These are phyloP conservation scores for Hibiscus syriacus DNA, from an alignment of 345 rosid species.

Conservation along the genomic window DNA sequence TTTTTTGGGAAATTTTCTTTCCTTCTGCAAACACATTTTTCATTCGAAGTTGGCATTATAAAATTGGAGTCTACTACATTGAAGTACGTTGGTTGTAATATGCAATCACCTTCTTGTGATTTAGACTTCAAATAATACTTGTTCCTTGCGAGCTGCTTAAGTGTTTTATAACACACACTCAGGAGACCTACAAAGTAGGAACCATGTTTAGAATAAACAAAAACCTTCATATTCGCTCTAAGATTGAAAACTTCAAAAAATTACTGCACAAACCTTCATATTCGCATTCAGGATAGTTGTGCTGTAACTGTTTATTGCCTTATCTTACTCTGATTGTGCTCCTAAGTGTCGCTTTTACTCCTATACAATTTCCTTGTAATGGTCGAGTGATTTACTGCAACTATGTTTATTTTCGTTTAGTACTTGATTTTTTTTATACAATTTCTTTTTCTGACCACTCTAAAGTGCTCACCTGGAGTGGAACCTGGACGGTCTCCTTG, in stretches of 20 bases:
- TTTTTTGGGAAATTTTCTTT: neutral
- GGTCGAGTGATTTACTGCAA: neutral
- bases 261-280: no score
- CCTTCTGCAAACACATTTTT: neutral
- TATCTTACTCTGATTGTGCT: neutral
- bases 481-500: conserved; percentile 92
- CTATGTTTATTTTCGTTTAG: neutral
- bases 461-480: conserved; percentile 93
- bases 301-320: neutral
- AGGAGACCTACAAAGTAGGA: neutral
- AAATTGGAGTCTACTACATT: neutral
- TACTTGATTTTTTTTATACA: neutral
- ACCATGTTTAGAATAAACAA: neutral
- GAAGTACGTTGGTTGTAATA: neutral
- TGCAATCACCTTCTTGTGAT: neutral
- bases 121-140: neutral
- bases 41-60: neutral
- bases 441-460: neutral
- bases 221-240: no score
- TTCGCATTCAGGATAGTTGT: neutral
- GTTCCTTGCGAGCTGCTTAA: neutral
- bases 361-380: neutral
- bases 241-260: no score
- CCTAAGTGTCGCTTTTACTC: neutral
- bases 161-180: neutral